Evolutionary conservation across 805 yeast species (phyloP).

Genomic region (Huiozyma naganishii): DNA sequence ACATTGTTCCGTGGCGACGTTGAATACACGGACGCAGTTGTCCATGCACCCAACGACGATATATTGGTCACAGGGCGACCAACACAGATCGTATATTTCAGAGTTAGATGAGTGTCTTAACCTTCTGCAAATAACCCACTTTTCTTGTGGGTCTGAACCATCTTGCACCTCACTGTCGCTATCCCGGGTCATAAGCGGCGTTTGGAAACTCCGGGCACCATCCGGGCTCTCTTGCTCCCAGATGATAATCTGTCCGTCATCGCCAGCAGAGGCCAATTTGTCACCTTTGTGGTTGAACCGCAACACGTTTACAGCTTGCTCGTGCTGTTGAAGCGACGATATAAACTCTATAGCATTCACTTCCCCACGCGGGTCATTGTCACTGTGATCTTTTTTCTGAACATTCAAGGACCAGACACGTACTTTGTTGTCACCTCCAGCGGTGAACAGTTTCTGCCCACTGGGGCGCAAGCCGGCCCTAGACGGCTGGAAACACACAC

Average conservation of each 20-base stretch:
- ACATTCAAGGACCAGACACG: slow-evolving; percentile 40
- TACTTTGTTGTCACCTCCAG: slow-evolving; percentile 91
- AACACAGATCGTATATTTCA: slow-evolving; percentile 82
- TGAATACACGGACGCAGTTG: slow-evolving; percentile 60
- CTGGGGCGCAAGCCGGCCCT: slow-evolving; percentile 4
- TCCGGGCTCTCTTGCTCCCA: slow-evolving; percentile 62
- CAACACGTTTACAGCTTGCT: slow-evolving; percentile 89
- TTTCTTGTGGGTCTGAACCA: slow-evolving; percentile 36
- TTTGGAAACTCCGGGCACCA: slow-evolving; percentile 20
- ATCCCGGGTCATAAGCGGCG: slow-evolving; percentile 6
- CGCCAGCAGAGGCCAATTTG: slow-evolving; percentile 81
- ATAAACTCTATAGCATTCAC: slow-evolving; percentile 56
- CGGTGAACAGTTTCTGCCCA: slow-evolving; percentile 57
- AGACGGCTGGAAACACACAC: slow-evolving; percentile 50
- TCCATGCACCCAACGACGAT: slow-evolving; percentile 91
- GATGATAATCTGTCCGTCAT: slow-evolving; percentile 78
- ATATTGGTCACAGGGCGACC: slow-evolving; percentile 79
- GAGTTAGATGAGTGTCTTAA: slow-evolving; percentile 47
- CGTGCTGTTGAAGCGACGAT: slow-evolving; percentile 75
- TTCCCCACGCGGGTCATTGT: slow-evolving; percentile 4
- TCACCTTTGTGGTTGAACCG: slow-evolving; percentile 64
- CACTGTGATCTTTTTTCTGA: slow-evolving; percentile 11
- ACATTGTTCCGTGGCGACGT: slow-evolving; percentile 3
- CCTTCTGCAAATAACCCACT: slow-evolving; percentile 46
- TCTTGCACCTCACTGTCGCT: too few relatives aligned